These are phyloP conservation scores for Lojkania enalia DNA, from an alignment of 2,329 filamentous ascomycete species.

Conservation along the genomic window DNA sequence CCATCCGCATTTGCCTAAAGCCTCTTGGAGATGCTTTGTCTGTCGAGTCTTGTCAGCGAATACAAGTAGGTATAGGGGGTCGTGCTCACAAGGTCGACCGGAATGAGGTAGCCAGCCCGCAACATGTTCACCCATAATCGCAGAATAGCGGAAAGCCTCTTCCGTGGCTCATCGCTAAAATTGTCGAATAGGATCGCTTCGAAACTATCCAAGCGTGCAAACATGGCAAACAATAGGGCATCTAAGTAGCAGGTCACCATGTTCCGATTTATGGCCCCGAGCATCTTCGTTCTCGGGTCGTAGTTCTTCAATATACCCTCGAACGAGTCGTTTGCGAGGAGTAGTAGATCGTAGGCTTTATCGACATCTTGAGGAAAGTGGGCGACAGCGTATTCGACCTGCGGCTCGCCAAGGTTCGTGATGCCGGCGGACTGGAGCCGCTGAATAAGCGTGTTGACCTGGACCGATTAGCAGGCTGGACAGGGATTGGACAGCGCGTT, in stretches of 20 bases:
- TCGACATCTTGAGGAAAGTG: constrained; percentile 71
- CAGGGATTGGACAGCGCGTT: not conserved
- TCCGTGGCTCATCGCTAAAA: constrained; percentile 71
- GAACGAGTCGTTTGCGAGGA: constrained; percentile 78
- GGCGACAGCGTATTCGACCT: constrained; percentile 65
- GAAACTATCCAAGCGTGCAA: constrained; percentile 84
- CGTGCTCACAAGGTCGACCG: constrained; percentile 74
- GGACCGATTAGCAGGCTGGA: constrained; percentile 19
- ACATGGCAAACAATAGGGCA: constrained; percentile 92
- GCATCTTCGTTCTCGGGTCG: constrained; percentile 69
- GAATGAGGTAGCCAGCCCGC: constrained; percentile 81
- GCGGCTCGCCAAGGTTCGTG: constrained; percentile 60
- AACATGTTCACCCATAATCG: constrained; percentile 94
- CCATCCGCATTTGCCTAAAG: constrained; percentile 87
- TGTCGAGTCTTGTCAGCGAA: constrained; percentile 42
- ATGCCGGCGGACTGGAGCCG: constrained; percentile 59
- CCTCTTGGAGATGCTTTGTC: constrained; percentile 81
- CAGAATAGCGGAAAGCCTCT: constrained; percentile 74
- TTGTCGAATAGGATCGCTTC: constrained; percentile 87
- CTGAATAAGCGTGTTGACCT: constrained; percentile 58
- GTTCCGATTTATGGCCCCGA: constrained; percentile 83
- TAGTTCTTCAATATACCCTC: constrained; percentile 78
- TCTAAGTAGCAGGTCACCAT: constrained; percentile 95
- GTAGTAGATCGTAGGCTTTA: constrained; percentile 74
- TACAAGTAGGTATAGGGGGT: too few species aligned